Conservation (phyloP, 495 filamentous ascomycete species). For the Penicillium samsonianum region DNA sequence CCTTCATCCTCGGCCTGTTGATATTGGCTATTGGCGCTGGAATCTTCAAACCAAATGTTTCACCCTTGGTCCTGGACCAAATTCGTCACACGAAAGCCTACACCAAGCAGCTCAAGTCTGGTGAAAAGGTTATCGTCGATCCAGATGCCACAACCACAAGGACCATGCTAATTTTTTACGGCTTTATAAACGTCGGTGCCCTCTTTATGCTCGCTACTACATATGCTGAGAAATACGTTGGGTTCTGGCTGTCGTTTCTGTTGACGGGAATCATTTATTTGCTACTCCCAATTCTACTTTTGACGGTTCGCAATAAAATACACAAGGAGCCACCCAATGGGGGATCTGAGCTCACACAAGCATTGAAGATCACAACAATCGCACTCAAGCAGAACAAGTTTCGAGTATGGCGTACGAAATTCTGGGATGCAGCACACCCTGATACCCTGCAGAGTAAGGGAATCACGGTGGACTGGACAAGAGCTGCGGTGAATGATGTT, state of each 20-base stretch:
- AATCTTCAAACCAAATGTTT: slow-evolving; percentile 45
- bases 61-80: slow-evolving; percentile 42
- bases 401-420: slow-evolving; percentile 55
- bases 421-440: slow-evolving; percentile 69
- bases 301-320: slow-evolving; percentile 48
- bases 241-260: slow-evolving; percentile 40
- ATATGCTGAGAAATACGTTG: slow-evolving; percentile 43
- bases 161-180: slow-evolving; percentile 42
- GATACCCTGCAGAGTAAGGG: slow-evolving; percentile 53
- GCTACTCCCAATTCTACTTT: slow-evolving; percentile 53
- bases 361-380: slow-evolving; percentile 55
- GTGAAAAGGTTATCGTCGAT: slow-evolving; percentile 45
- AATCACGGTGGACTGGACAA: slow-evolving; percentile 47
- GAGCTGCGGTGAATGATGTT: slow-evolving; percentile 52
- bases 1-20: slow-evolving; percentile 59
- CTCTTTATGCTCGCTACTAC: slow-evolving; percentile 42
- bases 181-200: slow-evolving; percentile 41
- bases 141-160: slow-evolving; percentile 35
- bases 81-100: slow-evolving; percentile 30
- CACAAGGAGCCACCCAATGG: slow-evolving; percentile 53
- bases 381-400: slow-evolving; percentile 58
- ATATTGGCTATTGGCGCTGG: slow-evolving; percentile 39
- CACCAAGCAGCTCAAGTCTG: slow-evolving; percentile 37
- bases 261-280: slow-evolving; percentile 52
- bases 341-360: slow-evolving; percentile 51